Evolutionary conservation across 2,329 filamentous ascomycete species (phyloP).

Genomic region (Microdochium paspali): DNA sequence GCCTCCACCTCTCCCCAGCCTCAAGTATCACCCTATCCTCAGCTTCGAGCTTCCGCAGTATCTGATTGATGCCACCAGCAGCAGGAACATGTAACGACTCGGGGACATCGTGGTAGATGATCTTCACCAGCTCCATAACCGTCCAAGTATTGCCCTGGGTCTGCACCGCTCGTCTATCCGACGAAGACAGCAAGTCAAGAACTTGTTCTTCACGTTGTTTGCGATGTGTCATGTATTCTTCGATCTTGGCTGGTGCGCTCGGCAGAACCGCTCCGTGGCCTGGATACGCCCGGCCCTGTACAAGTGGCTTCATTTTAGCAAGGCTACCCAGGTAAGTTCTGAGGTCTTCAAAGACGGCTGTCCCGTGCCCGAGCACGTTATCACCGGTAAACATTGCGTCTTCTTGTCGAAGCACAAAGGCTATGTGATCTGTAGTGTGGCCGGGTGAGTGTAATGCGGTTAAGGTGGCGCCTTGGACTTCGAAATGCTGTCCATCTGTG

Average conservation of each 20-base stretch:
- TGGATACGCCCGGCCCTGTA: slow-evolving; percentile 67
- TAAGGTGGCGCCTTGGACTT: slow-evolving; percentile 31
- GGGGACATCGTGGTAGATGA: slow-evolving; percentile 75
- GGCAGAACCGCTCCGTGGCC: slow-evolving; percentile 77
- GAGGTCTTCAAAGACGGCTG: slow-evolving; percentile 75
- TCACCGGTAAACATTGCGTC: slow-evolving; percentile 83
- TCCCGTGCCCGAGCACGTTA: slow-evolving; percentile 81
- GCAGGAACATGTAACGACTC: slow-evolving; percentile 69
- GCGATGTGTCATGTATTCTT: slow-evolving; percentile 77
- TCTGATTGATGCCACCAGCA: slow-evolving; percentile 64
- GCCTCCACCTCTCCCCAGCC: slow-evolving; percentile 30
- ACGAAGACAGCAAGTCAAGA: slow-evolving; percentile 49
- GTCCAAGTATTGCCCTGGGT: slow-evolving; percentile 42
- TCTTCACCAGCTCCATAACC: slow-evolving; percentile 74
- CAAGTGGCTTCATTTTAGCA: slow-evolving; percentile 56
- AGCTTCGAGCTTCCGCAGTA: slow-evolving; percentile 65
- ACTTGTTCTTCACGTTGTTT: slow-evolving; percentile 73
- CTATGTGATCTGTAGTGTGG: slow-evolving; percentile 77
- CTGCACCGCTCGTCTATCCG: not conserved
- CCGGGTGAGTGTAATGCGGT: slow-evolving; percentile 40
- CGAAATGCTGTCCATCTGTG: slow-evolving; percentile 40
- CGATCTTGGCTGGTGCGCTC: slow-evolving; percentile 61
- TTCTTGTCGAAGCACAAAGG: slow-evolving; percentile 67
- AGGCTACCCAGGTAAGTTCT: slow-evolving; percentile 59
- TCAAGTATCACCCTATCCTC: slow-evolving; percentile 56